Evolutionary conservation across 2,329 filamentous ascomycete genomes (phyloP), one percentile per base, ranked within the genome.

Genomic region (Penicillium sp.): DNA sequence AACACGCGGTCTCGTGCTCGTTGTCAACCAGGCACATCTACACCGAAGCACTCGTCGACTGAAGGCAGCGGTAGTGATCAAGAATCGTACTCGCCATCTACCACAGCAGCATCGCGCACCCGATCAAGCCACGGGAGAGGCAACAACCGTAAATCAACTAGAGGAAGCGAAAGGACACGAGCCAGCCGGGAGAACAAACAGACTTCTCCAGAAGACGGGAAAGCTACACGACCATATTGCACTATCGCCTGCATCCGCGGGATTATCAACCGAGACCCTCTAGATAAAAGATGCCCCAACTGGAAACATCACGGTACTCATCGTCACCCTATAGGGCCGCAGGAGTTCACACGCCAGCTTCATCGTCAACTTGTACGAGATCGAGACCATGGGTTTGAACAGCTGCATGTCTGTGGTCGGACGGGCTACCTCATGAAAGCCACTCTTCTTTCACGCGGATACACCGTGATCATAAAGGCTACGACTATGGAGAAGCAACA

Each of bases 271-370:
- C 59, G 60, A 53, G 70, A 40, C 1, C 45, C 46, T 53, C 54
- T 73, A 45, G 68, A 69, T 60, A 49, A 63, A n/a, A 30, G 58
- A 43, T 71, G 67, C 66, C 80, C 78, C 0, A 82, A 82, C 38
- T 59, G 6, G 55, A 33, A 62, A 58, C 43, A 37, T 7, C 61
- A 69, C 25, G 58, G 67, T 61, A 59, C 71, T 5, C 59, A 42
- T 13, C 67, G 72, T 58, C 77, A 83, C 51, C 68, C 61, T 58
- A 57, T 69, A 11, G 58, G 45, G 6, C 55, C 60, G 38, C 52
- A 57, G 11, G 64, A 71, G 35, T 68, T 71, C 45, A 70, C 60
- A 13, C 58, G 55, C 45, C 30, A 46, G 52, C 56, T 70, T 40
- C 52, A 67, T 46, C 55, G 51, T 57, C 65, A 70, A 57, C 65